Base-by-base conservation (phyloP, 2,329 filamentous ascomycete species). In the Hymenotorrendiella dingleyae region DNA sequence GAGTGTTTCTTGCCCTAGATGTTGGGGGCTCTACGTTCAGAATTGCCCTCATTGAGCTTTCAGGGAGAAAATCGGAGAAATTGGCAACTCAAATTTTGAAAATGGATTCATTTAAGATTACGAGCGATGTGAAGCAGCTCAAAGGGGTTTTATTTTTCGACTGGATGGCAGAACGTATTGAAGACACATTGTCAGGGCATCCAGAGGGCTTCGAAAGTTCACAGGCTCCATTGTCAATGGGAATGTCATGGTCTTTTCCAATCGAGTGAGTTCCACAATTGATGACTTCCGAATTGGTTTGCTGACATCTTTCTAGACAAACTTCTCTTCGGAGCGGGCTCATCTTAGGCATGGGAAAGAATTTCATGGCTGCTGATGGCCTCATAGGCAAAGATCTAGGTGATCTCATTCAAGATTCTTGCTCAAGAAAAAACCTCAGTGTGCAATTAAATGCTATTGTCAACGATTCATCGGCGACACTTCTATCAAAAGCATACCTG, bases 21-120 rank as follows among this genome's bases (percentile, higher is more conserved):
- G 76, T 85, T n/a, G 81, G 81, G 27, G 81, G 81, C 2, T 84
- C 81, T 27, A 85, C 79, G 9, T 64, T 84, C 47, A 70, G 80
- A 40, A 76, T 85, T 22, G 80, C 78, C 5, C 57, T 84, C 52
- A 76, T 84, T 34, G 71, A 80, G 49, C 66, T 84, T 43, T 64
- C 65, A 39, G 76, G 77, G 9, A 65, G 67, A 22, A 64, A 62
- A 17, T 56, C 58, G 17, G 59, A 57, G 6, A 66, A 62, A 16
- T 60, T 63, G 36, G 68, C 69, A 54, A 72, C 67, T 51, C 66
- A 67, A 44, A 79, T 82, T 48, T 61, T 79, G 43, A 71, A 67
- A 47, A 74, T 75, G 53, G 67, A 67, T 41, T 71, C 68, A 34
- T 81, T 76, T 61, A 71, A 68, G 54, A 82, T 84, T 52, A 70